Base-by-base conservation (phyloP, 345 rosid genomes). In the Orychophragmus violaceus region DNA sequence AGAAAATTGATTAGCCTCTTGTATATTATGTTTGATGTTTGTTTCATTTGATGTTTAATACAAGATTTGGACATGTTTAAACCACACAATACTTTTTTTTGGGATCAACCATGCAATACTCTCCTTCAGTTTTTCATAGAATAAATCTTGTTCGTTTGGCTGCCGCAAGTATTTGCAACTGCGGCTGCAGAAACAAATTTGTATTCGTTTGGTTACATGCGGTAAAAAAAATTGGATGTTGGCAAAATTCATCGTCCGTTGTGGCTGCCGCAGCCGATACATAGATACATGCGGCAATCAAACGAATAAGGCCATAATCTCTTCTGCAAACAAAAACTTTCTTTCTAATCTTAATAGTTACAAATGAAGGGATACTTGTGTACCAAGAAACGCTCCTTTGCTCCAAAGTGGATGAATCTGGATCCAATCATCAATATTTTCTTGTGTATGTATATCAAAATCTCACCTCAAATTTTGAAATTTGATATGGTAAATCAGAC, bases 401-500 rank as follows among this genome's bases (percentile, higher is more conserved):
- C 36, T 30, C 44, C 46, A 30, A 23, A 56, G 24, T 44, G 23
- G 30, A 54, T 28, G 62, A 66, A 41, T n/a, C 16, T 42, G 21
- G 41, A 54, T 12, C 42, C 23, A 54, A 9, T 21, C 44, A 66
- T 19, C 54, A 64, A 51, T 27, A 13, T 4, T 13, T 5, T 30
- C 12, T 45, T 6, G 16, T 3, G 19, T 6, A 11, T 22, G 53
- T 32, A 30, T 70, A 12, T 42, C 25, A 17, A 62, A 54, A 55
- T 71, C 70, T 63, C 51, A 55, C 35, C 51, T 21, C 10, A 27
- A 45, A 4, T 8, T 52, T 8, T 51, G 39, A 36, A 52, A 52
- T 3, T 37, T 24, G 71, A 64, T 27, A 19, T 56, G 35, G 45
- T 48, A 36, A 72, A 11, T 57, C 60, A 72, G 71, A 72, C 76